Evolutionary conservation across 768 basidiomycete genomes (phyloP), one percentile per base, ranked within the genome.

Genomic region (Lenzites betulinus): DNA sequence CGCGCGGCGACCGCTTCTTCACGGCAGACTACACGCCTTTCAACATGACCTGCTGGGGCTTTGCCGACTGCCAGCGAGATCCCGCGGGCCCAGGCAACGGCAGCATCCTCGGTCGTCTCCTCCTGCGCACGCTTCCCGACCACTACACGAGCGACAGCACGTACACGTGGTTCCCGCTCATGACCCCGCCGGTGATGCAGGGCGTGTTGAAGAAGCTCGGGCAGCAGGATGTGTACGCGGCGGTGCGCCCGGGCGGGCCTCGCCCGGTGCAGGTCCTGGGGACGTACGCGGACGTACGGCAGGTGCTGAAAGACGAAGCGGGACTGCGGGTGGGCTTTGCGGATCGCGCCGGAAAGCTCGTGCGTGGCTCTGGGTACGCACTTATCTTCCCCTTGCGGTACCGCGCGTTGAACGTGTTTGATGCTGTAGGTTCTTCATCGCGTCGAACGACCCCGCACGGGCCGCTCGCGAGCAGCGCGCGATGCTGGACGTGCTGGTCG

Each of bases 101-200:
- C 22, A 88, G 87, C 71, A 88, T 82, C 13, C 81, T 93, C 41
- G 90, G 88, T 7, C 82, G 87, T 35, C 80, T 93, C 33, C 75
- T 93, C 73, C 76, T 92, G 50, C 89, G 92, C 47, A 85, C 83
- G 20, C 79, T 93, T 1, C 91, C 92, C 1, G 73, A 84, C 50
- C 75, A 90, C 68, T 93, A 80, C 74, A 79, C 81, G 0, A 80
- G 83, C 59, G 85, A 88, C 70, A 90, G 88, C 60, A 75, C 83
- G 48, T 93, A 90, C 69, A 85, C 92, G 3, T 92, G 90, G 83
- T 93, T 93, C 86, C 89, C 92, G n/a, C 78, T 93, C 44, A 87
- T 93, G 85, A 89, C 87, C 0, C 92, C 92, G 3, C 76, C 79
- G 0, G 71, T 84, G 2, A 92, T 93, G 90, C 75, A 82, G 59